Conservation (phyloP, 2,329 filamentous ascomycete species). For the Endoconidiophora laricicola region DNA sequence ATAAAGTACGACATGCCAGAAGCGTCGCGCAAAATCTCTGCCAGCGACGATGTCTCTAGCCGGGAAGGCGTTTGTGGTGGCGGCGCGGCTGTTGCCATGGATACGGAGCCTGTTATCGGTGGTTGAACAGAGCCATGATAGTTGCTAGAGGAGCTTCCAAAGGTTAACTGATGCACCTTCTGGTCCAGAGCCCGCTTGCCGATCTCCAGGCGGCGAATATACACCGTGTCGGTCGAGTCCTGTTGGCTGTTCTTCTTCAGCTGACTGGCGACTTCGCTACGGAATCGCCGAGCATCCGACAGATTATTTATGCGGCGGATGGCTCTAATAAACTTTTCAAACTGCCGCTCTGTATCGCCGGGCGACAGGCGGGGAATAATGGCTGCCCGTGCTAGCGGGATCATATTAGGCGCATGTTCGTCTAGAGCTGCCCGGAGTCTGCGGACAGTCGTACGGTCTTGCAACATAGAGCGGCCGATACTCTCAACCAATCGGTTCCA, state of each 20-base stretch:
- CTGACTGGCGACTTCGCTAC: conserved; percentile 84
- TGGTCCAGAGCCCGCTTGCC: conserved; percentile 83
- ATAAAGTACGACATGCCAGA: conserved; percentile 95
- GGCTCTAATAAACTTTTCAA: conserved; percentile 82
- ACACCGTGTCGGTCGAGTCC: conserved; percentile 68
- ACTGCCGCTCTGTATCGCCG: conserved; percentile 76
- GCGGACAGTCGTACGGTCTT: conserved; percentile 87
- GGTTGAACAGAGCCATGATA: conserved; percentile 18
- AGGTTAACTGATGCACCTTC: conserved; percentile 55
- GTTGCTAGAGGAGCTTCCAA: conserved; percentile 41
- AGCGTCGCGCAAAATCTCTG: conserved; percentile 76
- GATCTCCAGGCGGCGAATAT: conserved; percentile 78
- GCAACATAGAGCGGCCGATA: conserved; percentile 68
- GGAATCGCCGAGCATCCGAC: conserved; percentile 80
- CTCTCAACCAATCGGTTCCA: conserved; percentile 97
- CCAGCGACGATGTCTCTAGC: conserved; percentile 58
- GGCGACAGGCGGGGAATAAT: conserved; percentile 66
- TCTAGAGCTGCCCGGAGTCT: conserved; percentile 84
- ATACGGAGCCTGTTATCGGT: conserved; percentile 13
- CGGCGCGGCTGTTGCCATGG: conserved; percentile 14
- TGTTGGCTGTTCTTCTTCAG: conserved; percentile 67
- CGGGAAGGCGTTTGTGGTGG: conserved; percentile 34
- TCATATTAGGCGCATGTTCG: conserved; percentile 74
- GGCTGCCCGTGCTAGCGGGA: conserved; percentile 44
- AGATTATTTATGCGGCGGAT: conserved; percentile 81